Evolutionary conservation across 2,329 filamentous ascomycete genomes (phyloP).

Genomic region (Hypoxylon rubiginosum): DNA sequence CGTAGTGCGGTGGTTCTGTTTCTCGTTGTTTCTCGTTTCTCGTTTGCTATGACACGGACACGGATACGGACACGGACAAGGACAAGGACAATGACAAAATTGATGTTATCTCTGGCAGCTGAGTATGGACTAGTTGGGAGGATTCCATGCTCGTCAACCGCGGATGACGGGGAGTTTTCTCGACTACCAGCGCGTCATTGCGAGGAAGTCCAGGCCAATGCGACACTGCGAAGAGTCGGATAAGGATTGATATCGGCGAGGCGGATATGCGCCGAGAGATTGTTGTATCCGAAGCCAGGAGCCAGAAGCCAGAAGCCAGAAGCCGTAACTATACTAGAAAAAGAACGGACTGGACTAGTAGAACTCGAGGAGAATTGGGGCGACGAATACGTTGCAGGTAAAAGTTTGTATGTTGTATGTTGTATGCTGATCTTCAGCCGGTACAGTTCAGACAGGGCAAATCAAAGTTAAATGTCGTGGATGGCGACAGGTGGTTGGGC

Average conservation of each 20-base stretch:
- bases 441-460: slow-evolving; percentile 29
- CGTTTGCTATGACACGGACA: slow-evolving; percentile 40
- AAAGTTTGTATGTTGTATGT: slow-evolving; percentile 37
- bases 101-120: slow-evolving; percentile 39
- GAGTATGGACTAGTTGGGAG: slow-evolving; percentile 42
- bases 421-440: slow-evolving; percentile 41
- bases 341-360: slow-evolving; percentile 13
- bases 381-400: slow-evolving; percentile 38
- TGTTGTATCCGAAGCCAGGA: not conserved
- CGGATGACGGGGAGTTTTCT: slow-evolving; percentile 33
- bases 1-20: not conserved
- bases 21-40: too few relatives aligned
- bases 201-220: slow-evolving; percentile 36
- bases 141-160: slow-evolving; percentile 49
- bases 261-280: slow-evolving; percentile 25
- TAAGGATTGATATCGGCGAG: slow-evolving; percentile 20
- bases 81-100: slow-evolving; percentile 1
- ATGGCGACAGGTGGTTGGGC: slow-evolving; percentile 43
- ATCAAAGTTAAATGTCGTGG: slow-evolving; percentile 36
- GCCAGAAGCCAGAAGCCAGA: too few relatives aligned
- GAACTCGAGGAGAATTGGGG: slow-evolving; percentile 25
- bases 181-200: slow-evolving; percentile 47
- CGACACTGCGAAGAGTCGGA: slow-evolving; percentile 31
- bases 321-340: not conserved
- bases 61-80: too few relatives aligned